Conservation (phyloP, 306 rosid genomes). For the Astragalus membranaceus region DNA sequence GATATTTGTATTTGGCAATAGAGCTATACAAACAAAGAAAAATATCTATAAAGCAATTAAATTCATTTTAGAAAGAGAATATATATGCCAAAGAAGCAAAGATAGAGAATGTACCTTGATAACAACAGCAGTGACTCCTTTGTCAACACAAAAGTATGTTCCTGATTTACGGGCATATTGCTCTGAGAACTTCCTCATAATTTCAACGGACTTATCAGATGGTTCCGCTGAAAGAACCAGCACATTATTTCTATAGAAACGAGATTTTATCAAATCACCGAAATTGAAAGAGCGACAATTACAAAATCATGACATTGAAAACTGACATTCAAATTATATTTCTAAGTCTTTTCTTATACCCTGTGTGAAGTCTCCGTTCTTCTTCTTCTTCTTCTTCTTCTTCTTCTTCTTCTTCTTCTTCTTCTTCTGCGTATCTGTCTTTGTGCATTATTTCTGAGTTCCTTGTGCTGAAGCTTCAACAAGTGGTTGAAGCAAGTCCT, state of each 20-base stretch:
- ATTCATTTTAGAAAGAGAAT: not conserved
- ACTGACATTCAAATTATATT: not conserved
- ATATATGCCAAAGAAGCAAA: not conserved
- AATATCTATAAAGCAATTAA: not conserved
- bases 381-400: too few relatives aligned
- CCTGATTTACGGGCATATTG: conserved; percentile 96
- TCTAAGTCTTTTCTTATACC: too few relatives aligned
- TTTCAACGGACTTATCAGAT: conserved; percentile 83
- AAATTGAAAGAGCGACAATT: conserved; percentile 5
- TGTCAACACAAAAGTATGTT: conserved; percentile 89
- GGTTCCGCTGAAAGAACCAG: conserved; percentile 73
- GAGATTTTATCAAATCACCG: conserved; percentile 7
- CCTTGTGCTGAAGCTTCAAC: too few relatives aligned
- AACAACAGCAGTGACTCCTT: conserved; percentile 96
- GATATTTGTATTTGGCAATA: not conserved
- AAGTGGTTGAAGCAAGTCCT: too few relatives aligned
- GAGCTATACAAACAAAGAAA: not conserved
- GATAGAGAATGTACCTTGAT: conserved; percentile 54
- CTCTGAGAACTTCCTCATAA: conserved; percentile 99
- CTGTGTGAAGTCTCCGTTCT: too few relatives aligned
- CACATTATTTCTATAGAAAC: conserved; percentile 8
- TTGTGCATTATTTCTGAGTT: too few relatives aligned
- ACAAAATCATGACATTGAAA: not conserved
- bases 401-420: too few relatives aligned
- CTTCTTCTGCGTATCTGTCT: too few relatives aligned